Conservation (phyloP, 139 green algal species). For the Tetradesmus lagerheimii region DNA sequence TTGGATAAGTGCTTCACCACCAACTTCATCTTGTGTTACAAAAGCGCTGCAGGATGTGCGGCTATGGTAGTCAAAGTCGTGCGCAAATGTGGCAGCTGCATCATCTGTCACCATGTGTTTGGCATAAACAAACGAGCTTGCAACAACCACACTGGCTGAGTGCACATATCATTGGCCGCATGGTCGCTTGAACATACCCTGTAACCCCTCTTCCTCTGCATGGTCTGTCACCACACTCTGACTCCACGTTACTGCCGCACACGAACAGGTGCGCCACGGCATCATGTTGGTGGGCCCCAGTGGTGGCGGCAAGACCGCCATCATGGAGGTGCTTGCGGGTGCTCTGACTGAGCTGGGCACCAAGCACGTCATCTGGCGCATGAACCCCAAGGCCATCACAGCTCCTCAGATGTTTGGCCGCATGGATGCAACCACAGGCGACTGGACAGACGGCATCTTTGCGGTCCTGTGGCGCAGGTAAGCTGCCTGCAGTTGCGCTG, state of each 20-base stretch:
- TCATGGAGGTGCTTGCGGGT: conserved; percentile 87
- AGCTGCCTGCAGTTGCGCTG: neutral
- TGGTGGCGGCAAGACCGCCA: conserved; percentile 90
- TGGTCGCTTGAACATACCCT: no score
- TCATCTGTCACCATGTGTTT: no score
- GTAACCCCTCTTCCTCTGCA: no score
- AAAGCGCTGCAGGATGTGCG: neutral
- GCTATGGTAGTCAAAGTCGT: no score
- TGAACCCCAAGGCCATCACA: conserved; percentile 93
- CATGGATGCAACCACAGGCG: conserved; percentile 90
- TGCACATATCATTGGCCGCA: no score
- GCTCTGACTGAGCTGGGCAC: conserved; percentile 89
- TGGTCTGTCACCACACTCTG: neutral
- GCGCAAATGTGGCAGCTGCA: no score
- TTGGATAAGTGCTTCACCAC: no score
- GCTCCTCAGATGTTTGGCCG: conserved; percentile 80
- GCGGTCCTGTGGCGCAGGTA: conserved; percentile 90
- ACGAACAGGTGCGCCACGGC: conserved; percentile 62
- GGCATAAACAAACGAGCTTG: no score
- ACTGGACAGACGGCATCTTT: conserved; percentile 98
- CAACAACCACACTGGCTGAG: neutral
- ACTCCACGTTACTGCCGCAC: neutral
- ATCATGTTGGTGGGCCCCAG: conserved; percentile 95
- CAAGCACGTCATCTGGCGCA: conserved; percentile 94
- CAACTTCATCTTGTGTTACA: no score